These are phyloP conservation scores for Bigelowiella natans DNA, from an alignment of 78 protist genomes.

Conservation along the genomic window DNA sequence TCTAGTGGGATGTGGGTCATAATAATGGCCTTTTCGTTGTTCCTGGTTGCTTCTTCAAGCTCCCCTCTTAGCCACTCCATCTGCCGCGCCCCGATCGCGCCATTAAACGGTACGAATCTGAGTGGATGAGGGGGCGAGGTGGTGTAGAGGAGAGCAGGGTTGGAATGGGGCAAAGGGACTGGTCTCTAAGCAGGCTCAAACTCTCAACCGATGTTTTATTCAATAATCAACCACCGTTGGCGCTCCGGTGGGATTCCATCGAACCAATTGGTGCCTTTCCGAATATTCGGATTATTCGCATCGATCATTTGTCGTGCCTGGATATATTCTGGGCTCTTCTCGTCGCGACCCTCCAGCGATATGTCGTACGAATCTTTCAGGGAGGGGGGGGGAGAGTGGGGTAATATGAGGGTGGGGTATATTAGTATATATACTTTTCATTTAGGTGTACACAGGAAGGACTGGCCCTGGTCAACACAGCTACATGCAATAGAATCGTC, in stretches of 20 bases:
- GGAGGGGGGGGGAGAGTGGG: too few species aligned
- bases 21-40: background rate
- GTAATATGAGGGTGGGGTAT: too few species aligned
- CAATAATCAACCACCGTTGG: background rate
- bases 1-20: background rate
- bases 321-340: background rate
- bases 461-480: too few species aligned
- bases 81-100: background rate
- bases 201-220: too few species aligned
- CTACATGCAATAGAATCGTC: too few species aligned
- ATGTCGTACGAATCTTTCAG: background rate
- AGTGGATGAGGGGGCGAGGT: too few species aligned
- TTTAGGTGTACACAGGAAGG: too few species aligned
- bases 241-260: background rate
- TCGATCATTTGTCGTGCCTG: background rate
- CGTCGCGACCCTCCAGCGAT: background rate
- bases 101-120: background rate
- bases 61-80: background rate
- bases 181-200: too few species aligned
- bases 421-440: too few species aligned
- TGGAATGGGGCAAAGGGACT: too few species aligned
- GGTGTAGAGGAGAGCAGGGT: too few species aligned
- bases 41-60: background rate
- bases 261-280: background rate
- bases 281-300: background rate